Evolutionary conservation across 495 filamentous ascomycete genomes (phyloP).

Genomic region (Daldinia childiae): DNA sequence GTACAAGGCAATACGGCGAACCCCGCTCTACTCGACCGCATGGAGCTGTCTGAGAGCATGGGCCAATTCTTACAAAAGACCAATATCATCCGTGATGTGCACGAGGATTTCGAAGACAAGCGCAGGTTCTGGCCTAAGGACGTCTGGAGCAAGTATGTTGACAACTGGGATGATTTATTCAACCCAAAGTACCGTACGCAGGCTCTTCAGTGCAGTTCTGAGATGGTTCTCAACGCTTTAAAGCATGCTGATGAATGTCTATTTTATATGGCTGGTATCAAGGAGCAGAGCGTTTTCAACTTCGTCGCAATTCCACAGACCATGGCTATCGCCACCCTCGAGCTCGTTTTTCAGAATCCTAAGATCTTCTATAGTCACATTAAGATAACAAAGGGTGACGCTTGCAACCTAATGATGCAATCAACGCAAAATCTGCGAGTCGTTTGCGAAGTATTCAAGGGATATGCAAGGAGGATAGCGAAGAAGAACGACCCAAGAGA

Average conservation of each 20-base stretch:
- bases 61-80: conserved; percentile 97
- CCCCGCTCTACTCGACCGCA: conserved; percentile 78
- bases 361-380: conserved; percentile 86
- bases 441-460: conserved; percentile 81
- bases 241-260: conserved; percentile 90
- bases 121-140: conserved; percentile 94
- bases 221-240: conserved; percentile 92
- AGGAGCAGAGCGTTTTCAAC: conserved; percentile 99
- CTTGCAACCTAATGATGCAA: conserved; percentile 89
- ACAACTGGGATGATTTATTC: conserved; percentile 89
- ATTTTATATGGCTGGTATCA: conserved; percentile 95
- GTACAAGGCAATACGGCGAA: conserved; percentile 90
- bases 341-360: conserved; percentile 92
- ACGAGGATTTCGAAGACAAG: conserved; percentile 86
- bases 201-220: conserved; percentile 88
- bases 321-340: conserved; percentile 96
- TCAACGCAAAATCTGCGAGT: conserved; percentile 87
- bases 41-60: conserved; percentile 90
- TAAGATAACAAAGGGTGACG: conserved; percentile 96
- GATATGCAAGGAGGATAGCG: conserved; percentile 81
- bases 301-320: conserved; percentile 97
- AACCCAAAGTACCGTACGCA: conserved; percentile 79
- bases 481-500: conserved; percentile 95
- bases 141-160: conserved; percentile 94
- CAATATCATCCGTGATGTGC: conserved; percentile 96